Conservation (phyloP, 164 flowering plant genomes). For the Vitis cinerea region DNA sequence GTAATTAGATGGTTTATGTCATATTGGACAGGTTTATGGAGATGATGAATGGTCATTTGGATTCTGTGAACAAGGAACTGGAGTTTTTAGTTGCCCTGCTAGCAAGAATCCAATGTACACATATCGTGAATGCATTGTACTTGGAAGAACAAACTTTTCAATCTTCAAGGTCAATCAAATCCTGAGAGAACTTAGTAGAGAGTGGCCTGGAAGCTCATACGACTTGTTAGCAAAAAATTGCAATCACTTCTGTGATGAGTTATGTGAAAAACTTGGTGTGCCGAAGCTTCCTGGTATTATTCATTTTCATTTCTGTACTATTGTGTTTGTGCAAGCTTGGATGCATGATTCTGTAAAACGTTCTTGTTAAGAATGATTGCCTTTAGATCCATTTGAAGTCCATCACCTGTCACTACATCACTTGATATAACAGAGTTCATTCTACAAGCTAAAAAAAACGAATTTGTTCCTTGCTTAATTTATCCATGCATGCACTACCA, state of each 20-base stretch:
- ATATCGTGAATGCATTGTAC: conserved; percentile 75
- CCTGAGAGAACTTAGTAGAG: conserved; percentile 84
- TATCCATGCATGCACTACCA: too few relatives aligned
- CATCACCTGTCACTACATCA: too few relatives aligned
- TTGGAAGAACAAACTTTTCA: conserved; percentile 65
- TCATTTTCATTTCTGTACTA: too few relatives aligned
- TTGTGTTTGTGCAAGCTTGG: too few relatives aligned
- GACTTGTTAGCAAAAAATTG: conserved; percentile 88
- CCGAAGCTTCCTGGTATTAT: conserved; percentile 86
- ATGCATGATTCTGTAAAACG: too few relatives aligned
- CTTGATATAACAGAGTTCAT: too few relatives aligned
- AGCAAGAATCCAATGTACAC: conserved; percentile 92
- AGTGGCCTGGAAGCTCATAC: conserved; percentile 89
- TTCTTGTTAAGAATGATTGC: too few relatives aligned
- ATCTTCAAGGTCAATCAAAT: conserved; percentile 73
- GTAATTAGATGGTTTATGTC: neutral
- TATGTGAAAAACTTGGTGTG: conserved; percentile 86
- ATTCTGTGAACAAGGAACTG: conserved; percentile 87
- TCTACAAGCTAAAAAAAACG: too few relatives aligned
- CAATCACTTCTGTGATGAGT: conserved; percentile 95
- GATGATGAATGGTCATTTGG: conserved; percentile 98
- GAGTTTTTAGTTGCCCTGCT: conserved; percentile 87
- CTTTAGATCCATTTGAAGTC: too few relatives aligned
- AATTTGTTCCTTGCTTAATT: too few relatives aligned
- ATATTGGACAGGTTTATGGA: conserved; percentile 67